Evolutionary conservation across 371 early-diverging fungal genomes (phyloP).

Genomic region (Syncephalastrum contaminatum): DNA sequence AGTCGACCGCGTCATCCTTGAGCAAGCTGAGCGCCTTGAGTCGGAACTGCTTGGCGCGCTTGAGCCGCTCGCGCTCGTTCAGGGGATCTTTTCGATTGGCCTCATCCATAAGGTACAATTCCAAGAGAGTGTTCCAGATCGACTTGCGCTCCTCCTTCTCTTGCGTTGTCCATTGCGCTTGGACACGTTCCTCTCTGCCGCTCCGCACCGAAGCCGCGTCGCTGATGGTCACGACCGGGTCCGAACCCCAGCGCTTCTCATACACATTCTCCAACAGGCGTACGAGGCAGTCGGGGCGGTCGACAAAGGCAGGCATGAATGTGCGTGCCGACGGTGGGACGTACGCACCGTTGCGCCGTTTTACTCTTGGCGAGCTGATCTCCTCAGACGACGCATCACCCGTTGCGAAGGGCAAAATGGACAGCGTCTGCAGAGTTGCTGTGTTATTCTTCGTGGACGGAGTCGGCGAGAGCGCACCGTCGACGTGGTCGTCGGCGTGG

Average conservation of each 20-base stretch:
- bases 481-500: slow-evolving; percentile 8
- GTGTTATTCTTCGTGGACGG: slow-evolving; percentile 23
- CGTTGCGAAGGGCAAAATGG: slow-evolving; percentile 43
- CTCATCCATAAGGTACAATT: slow-evolving; percentile 78
- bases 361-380: slow-evolving; percentile 4
- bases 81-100: neutral
- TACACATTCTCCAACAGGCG: slow-evolving; percentile 71
- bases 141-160: slow-evolving; percentile 65
- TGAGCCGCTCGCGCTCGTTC: slow-evolving; percentile 22
- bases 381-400: slow-evolving; percentile 1
- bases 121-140: slow-evolving; percentile 88
- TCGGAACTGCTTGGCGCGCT: slow-evolving; percentile 28
- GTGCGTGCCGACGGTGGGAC: slow-evolving; percentile 54
- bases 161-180: slow-evolving; percentile 4
- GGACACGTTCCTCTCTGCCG: slow-evolving; percentile 3
- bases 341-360: slow-evolving; percentile 27
- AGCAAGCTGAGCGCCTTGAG: slow-evolving; percentile 42
- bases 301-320: slow-evolving; percentile 77
- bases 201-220: slow-evolving; percentile 20
- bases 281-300: slow-evolving; percentile 69
- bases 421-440: slow-evolving; percentile 21
- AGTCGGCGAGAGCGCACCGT: slow-evolving; percentile 24
- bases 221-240: slow-evolving; percentile 12
- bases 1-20: slow-evolving; percentile 54
- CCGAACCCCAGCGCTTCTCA: slow-evolving; percentile 53